phyloP scores from a whole-genome alignment of 1,139 yeast species.

The Saccharomycopsis crataegensis region DNA sequence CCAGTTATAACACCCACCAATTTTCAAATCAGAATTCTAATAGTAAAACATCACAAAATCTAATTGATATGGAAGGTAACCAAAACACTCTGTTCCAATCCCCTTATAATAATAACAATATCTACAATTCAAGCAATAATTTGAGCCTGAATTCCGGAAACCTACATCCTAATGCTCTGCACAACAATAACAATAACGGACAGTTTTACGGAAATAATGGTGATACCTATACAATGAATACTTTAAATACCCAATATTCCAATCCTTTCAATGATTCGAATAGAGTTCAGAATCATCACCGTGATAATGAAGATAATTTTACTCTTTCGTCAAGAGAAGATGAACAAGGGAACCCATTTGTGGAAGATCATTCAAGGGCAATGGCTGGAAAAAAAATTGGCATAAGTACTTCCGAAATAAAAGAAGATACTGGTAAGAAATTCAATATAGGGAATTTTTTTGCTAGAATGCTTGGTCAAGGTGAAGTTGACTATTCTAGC shows the following conservation, averaged over 20 bases:
- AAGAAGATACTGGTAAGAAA: not conserved
- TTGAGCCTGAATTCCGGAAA: not conserved
- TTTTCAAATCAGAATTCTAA: not conserved
- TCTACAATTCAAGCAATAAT: not conserved
- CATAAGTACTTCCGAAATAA: not conserved
- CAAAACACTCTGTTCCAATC: not conserved
- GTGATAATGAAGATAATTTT: slow-evolving; percentile 5
- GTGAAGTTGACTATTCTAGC: slow-evolving; percentile 6
- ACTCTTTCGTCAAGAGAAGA: slow-evolving; percentile 12
- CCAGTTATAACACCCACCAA: slow-evolving; percentile 5
- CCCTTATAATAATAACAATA: not conserved
- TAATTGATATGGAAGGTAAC: slow-evolving; percentile 12
- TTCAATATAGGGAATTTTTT: slow-evolving; percentile 26
- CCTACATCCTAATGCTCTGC: not conserved
- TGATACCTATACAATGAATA: not conserved
- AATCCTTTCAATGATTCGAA: slow-evolving; percentile 16
- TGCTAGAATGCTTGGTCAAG: slow-evolving; percentile 2
- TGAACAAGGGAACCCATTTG: slow-evolving; percentile 17
- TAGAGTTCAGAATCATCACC: not conserved
- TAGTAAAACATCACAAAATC: not conserved
- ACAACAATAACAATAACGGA: not conserved
- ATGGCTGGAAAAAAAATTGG: not conserved
- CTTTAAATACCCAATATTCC: slow-evolving; percentile 1
- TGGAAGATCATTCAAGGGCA: not conserved
- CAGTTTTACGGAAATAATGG: no score